Base-by-base conservation (phyloP, 1,284 basidiomycete genomes). In the Leccinum holopus region DNA sequence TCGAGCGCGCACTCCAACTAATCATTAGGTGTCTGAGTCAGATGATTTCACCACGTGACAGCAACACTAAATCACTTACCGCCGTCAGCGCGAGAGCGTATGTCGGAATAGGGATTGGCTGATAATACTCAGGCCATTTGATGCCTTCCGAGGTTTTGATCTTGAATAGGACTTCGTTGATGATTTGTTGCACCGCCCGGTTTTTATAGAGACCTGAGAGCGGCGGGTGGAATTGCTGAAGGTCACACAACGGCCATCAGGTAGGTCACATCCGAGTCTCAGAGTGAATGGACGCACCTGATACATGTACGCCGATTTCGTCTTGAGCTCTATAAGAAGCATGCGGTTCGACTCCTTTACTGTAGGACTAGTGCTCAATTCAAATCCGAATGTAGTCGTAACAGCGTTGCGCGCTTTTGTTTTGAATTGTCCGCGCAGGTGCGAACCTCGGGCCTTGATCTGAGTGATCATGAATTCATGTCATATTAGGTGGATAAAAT, bases 161-260 rank as follows among this genome's bases (percentile, higher is more conserved):
- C 14, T 60, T 60, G 55, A 60, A 60, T 7, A 60, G n/a, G 1
- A 60, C 41, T 11, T 60, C 16, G 11, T 60, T 60, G 30, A 60
- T 49, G 3, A 60, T 11, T 8, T 33, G 39, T 25, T 60, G 55
- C 6, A 57, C 30, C 8, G 16, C 41, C 8, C 16, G 8, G 30
- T 32, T 53, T 53, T 7, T 53, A 11, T 53, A 53, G 1, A 53
- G 12, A 16, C 30, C 52, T 1, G 30, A 30, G 5, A 53, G n/a
- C 5, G 30, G 52, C 10, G 52, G 52, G 16, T 25, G 52, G 30
- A 53, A 53, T 25, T 28, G 8, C 49, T 52, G 5, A 16, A 52
- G 8, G 25, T 25, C 14, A 28, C 6, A 21, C 25, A 16, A 52
- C 5, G 25, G 11, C 11, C 14, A 7, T 52, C 21, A 52, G 25